Evolutionary conservation across 305 asterid genomes (phyloP), one percentile per base, ranked within the genome.

Genomic region (Rubia occidens): DNA sequence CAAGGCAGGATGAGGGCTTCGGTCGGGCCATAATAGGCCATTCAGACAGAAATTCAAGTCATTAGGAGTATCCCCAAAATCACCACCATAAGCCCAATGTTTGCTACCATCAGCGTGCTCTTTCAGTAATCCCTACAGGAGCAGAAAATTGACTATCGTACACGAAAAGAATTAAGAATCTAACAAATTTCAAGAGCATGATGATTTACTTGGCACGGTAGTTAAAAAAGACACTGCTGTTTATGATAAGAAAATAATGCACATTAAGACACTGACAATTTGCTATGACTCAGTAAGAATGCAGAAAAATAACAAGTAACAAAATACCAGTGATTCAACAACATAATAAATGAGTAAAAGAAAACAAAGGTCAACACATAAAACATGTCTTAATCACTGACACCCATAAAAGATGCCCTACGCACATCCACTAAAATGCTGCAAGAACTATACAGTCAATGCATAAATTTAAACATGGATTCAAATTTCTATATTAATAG

Each of bases 21-120:
- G 91, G 80, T 94, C 95, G 15, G 99, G 97, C 95, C 95, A 90
- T 70, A 81, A 66, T 21, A 94, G 69, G 71, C 99, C 99, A 78
- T 94, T 94, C 60, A 94, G 86, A 73, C 99, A 94, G 76, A 90
- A 94, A 85, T 90, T 94, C 51, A 78, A 86, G 83, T 94, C 99
- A 68, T 90, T 90, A 59, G 97, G 97, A 67, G 55, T 74, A 80
- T 94, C 99, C 72, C 96, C 96, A 76, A 94, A 94, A 82, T 94
- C 95, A 29, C 99, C 99, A 71, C 99, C 99, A 78, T 90, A 90
- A 51, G 97, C 99, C 99, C 99, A 94, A 69, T 83, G 88, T 76
- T 89, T 90, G 54, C 64, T 78, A 71, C 97, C 93, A 74, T 85
- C 85, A 62, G 78, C 62, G 59, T 90, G 87, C 78, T 85, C 95